These are phyloP conservation scores for Candida gigantensis DNA, from an alignment of 1,139 yeast genomes.

Conservation along the genomic window DNA sequence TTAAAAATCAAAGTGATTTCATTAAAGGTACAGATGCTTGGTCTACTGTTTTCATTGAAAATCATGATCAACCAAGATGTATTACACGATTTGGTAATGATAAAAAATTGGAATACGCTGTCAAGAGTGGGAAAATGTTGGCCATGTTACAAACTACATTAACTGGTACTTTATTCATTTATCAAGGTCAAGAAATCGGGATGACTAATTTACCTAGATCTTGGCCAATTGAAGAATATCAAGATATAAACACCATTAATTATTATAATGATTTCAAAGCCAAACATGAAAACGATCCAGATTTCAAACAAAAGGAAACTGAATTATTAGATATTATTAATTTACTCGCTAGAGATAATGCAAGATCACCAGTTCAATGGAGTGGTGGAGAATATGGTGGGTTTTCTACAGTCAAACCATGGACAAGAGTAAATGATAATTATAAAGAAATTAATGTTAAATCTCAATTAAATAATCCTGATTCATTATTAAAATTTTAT, in stretches of 20 bases:
- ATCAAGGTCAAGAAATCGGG: constrained; percentile 65
- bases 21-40: constrained; percentile 57
- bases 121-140: constrained; percentile 48
- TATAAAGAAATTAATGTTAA: constrained; percentile 52
- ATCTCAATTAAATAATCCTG: constrained; percentile 45
- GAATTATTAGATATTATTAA: constrained; percentile 34
- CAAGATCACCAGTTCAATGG: constrained; percentile 66
- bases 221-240: constrained; percentile 53
- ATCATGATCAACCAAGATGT: constrained; percentile 60
- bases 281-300: constrained; percentile 30
- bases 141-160: constrained; percentile 47
- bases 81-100: constrained; percentile 54
- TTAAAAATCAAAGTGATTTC: constrained; percentile 36
- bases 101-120: constrained; percentile 25
- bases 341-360: constrained; percentile 52
- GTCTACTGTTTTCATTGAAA: constrained; percentile 58
- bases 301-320: constrained; percentile 26
- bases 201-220: constrained; percentile 49
- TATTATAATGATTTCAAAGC: constrained; percentile 39
- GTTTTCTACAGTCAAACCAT: constrained; percentile 51
- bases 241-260: constrained; percentile 50
- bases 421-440: constrained; percentile 57
- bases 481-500: constrained; percentile 51
- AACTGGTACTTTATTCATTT: constrained; percentile 58
- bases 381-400: constrained; percentile 46